Base-by-base conservation (phyloP, 176 grass and related monocot genomes). In the Oryza nivara region DNA sequence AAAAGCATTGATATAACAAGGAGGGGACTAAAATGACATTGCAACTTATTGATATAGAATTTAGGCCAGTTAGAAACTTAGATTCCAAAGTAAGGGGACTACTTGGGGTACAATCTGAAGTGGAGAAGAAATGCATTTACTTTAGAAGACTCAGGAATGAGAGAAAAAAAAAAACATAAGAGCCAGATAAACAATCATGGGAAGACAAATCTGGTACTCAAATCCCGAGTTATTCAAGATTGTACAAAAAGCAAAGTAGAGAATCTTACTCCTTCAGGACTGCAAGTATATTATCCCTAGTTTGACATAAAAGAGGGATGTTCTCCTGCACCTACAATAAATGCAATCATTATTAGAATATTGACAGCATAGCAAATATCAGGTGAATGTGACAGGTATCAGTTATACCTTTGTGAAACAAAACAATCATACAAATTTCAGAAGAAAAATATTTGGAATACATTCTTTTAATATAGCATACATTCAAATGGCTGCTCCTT, bases 311-410 rank as follows among this genome's bases (percentile, higher is more conserved):
- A 68, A 95, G 82, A 78, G 78, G 35, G 44, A 95, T 64, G 77
- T 95, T 95, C 43, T 95, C 93, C 63, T 95, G 90, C 68, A 95
- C 74, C 93, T 92, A 72, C 82, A 77, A 74, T 84, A 76, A 68
- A 77, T 32, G 22, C 3, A 67, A 56, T 49, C 7, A 36, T 63
- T 67, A 80, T 71, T 25, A 28, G 14, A 80, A 80, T 38, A 65
- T 51, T 40, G 30, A 6, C 10, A 77, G 25, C 4, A 46, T 34
- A 32, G 52, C 3, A 70, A 77, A 65, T 66, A 72, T 82, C 28
- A 65, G 69, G 64, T 28, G 11, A 64, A 70, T 32, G 73, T 30
- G 35, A 23, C 17, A 76, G 2, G 20, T 26, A 15, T 65, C 19
- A 46, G 4, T 16, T 32, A 35, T 45, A 46, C 74, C 28, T 20